phyloP scores from a whole-genome alignment of 2,329 filamentous ascomycete species.

The Raffaelea arxii region DNA sequence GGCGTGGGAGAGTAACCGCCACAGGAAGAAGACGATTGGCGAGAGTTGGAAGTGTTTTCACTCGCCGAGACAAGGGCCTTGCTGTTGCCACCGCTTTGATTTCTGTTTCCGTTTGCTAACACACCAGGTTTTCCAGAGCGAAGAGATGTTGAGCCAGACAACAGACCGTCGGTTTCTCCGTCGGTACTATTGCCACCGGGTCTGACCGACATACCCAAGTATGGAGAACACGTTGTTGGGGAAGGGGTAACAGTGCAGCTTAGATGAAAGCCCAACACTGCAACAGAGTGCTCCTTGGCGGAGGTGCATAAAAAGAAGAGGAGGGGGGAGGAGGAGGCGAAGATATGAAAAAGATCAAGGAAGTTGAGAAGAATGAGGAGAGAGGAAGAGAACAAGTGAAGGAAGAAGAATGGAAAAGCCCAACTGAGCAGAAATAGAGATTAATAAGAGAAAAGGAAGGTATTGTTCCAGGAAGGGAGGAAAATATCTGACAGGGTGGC shows the following conservation, averaged over 20 bases:
- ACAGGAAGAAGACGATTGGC: too few species aligned
- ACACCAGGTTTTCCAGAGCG: too few species aligned
- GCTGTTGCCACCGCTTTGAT: background rate
- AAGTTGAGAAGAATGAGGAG: background rate
- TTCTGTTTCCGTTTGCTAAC: too few species aligned
- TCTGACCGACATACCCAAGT: background rate
- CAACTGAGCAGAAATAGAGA: background rate
- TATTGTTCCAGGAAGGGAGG: background rate
- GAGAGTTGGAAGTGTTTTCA: too few species aligned
- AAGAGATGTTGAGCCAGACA: background rate
- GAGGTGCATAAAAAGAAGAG: background rate
- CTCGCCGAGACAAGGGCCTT: too few species aligned
- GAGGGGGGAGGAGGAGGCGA: background rate
- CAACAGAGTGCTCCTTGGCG: background rate
- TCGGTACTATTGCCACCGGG: slow-evolving; percentile 9
- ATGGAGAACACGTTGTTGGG: too few species aligned
- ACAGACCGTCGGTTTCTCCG: background rate
- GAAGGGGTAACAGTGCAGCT: too few species aligned
- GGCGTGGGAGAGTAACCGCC: background rate
- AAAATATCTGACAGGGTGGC: background rate
- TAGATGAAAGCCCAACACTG: background rate
- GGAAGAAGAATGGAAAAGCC: background rate
- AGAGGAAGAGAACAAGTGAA: background rate
- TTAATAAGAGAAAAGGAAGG: background rate
- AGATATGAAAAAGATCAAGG: background rate